These are phyloP conservation scores for Westerdykella sp. DNA, from an alignment of 2,329 filamentous ascomycete genomes.

Conservation along the genomic window DNA sequence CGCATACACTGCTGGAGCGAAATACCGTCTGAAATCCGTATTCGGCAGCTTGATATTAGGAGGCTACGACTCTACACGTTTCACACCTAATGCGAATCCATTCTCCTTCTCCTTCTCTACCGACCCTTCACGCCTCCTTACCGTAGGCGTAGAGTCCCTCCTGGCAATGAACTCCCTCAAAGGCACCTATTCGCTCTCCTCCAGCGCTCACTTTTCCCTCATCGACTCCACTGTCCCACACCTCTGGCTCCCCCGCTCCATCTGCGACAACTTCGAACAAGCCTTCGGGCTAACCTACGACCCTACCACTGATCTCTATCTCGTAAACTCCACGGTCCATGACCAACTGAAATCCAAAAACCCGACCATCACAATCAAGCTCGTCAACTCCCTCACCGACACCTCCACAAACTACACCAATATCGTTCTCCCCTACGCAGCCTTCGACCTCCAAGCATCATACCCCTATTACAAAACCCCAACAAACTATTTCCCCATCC, in stretches of 20 bases:
- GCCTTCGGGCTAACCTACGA: conserved; percentile 39
- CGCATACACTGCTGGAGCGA: conserved; percentile 32
- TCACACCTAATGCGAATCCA: conserved; percentile 21
- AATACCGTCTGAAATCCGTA: conserved; percentile 28
- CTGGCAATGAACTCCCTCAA: conserved; percentile 25
- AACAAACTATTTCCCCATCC: conserved; percentile 62
- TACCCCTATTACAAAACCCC: conserved; percentile 55
- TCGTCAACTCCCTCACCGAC: conserved; percentile 24
- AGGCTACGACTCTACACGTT: conserved; percentile 39
- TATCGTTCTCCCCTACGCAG: conserved; percentile 43
- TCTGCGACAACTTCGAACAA: conserved; percentile 37
- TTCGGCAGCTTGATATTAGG: conserved; percentile 37
- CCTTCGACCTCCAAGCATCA: conserved; percentile 44
- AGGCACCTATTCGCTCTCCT: conserved; percentile 31
- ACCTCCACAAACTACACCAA: conserved; percentile 35
- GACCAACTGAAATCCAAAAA: conserved; percentile 24
- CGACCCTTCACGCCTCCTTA: conserved; percentile 27
- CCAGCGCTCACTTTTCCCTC: conserved; percentile 27
- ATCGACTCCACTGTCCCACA: conserved; percentile 40
- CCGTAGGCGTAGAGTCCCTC: conserved; percentile 31
- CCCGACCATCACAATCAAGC: conserved; percentile 36
- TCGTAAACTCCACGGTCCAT: conserved; percentile 36
- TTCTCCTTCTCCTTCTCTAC: conserved; percentile 30
- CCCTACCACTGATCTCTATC: conserved; percentile 31
- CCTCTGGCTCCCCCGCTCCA: conserved; percentile 37